Evolutionary conservation across 108 stramenopile species (phyloP).

Genomic region (Pseudonitzschia delicatissima): DNA sequence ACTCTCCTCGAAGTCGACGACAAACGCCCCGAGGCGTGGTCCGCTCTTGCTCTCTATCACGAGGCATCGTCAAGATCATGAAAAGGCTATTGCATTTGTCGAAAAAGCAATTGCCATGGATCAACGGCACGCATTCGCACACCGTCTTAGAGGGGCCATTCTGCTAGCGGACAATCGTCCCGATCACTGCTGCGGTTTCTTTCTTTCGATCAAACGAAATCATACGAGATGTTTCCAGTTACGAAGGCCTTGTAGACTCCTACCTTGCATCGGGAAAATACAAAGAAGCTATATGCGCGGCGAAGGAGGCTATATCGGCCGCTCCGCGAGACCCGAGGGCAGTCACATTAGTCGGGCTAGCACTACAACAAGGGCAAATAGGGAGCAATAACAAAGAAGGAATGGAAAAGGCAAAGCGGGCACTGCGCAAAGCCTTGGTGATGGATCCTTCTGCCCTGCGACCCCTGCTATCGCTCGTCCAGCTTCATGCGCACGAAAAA

Average conservation of each 20-base stretch:
- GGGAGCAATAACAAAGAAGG: slow-evolving; percentile 39
- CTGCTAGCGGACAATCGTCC: slow-evolving; percentile 68
- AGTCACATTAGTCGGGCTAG: slow-evolving; percentile 76
- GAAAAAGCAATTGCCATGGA: slow-evolving; percentile 81
- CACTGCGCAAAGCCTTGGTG: slow-evolving; percentile 67
- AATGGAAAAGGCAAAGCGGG: slow-evolving; percentile 72
- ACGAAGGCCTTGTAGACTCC: slow-evolving; percentile 79
- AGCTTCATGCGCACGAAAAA: slow-evolving; percentile 56
- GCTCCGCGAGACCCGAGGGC: slow-evolving; percentile 78
- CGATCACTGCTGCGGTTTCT: slow-evolving; percentile 70
- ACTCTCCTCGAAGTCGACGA: slow-evolving; percentile 68
- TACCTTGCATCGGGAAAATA: slow-evolving; percentile 68
- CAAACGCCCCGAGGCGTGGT: slow-evolving; percentile 80
- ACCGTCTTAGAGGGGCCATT: slow-evolving; percentile 68
- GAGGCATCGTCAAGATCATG: slow-evolving; percentile 67
- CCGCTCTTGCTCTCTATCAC: slow-evolving; percentile 69
- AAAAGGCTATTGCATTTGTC: slow-evolving; percentile 67
- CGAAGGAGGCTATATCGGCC: slow-evolving; percentile 73
- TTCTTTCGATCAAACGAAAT: slow-evolving; percentile 81
- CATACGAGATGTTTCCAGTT: slow-evolving; percentile 58
- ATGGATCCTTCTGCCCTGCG: slow-evolving; percentile 64
- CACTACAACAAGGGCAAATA: slow-evolving; percentile 53
- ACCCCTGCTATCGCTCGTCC: slow-evolving; percentile 71
- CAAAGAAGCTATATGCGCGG: slow-evolving; percentile 79
- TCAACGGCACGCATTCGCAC: slow-evolving; percentile 71